Percentiles rank a stretch among this genome's conserved stretches.
These are phyloP conservation scores for Austroboletus rostrupii DNA, from an alignment of 1,284 basidiomycete genomes.

Conservation along the genomic window DNA sequence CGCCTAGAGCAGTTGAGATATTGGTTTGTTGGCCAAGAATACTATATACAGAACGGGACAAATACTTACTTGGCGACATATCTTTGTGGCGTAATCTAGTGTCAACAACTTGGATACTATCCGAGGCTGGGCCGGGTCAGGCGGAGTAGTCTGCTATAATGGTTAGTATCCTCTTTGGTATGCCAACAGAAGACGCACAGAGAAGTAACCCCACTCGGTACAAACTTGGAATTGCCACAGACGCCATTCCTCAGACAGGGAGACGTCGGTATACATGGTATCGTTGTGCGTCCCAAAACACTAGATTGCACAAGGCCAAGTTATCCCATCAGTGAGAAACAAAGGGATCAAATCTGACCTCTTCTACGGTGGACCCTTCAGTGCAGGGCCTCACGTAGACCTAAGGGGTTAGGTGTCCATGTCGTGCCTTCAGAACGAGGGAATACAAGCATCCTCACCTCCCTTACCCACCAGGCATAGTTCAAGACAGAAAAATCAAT, in stretches of 20 bases:
- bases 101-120: conserved; percentile 75
- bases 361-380: conserved; percentile 47
- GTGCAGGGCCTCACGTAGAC: conserved; percentile 61
- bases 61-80: conserved; percentile 64
- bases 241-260: conserved; percentile 72
- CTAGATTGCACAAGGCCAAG: conserved; percentile 34
- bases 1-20: conserved; percentile 45
- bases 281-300: conserved; percentile 86
- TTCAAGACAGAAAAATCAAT: conserved; percentile 63
- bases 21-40: neutral
- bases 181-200: conserved; percentile 36
- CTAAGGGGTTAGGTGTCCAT: conserved; percentile 30
- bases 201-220: conserved; percentile 93
- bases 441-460: conserved; percentile 39
- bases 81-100: conserved; percentile 74
- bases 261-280: conserved; percentile 57
- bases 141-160: conserved; percentile 59
- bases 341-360: conserved; percentile 38
- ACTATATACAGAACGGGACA: neutral
- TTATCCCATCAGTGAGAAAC: neutral
- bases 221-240: conserved; percentile 91
- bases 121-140: conserved; percentile 54
- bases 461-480: conserved; percentile 74
- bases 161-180: neutral
- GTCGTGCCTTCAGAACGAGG: neutral